Evolutionary conservation across 805 yeast species (phyloP).

Genomic region (Wickerhamomyces ciferrii): DNA sequence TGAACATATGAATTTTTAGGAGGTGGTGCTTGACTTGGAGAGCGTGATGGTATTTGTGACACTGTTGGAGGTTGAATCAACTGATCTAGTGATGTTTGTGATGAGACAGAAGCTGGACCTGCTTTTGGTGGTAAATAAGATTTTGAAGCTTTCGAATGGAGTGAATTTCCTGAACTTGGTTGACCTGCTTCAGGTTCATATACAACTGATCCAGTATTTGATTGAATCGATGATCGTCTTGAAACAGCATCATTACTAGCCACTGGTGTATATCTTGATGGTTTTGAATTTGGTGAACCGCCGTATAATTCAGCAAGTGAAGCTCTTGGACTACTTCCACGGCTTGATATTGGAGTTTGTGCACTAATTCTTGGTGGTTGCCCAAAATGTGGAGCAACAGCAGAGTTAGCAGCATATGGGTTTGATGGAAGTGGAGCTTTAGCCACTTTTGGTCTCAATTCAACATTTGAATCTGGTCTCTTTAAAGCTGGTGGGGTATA

Average conservation of each 20-base stretch:
- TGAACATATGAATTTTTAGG: not conserved
- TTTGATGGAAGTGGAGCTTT: not conserved
- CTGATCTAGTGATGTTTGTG: not conserved
- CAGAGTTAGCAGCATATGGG: not conserved
- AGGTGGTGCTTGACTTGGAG: not conserved
- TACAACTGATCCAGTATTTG: slow-evolving; percentile 6
- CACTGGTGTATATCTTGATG: slow-evolving; percentile 6
- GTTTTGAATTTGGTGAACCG: slow-evolving; percentile 11
- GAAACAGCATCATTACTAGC: slow-evolving; percentile 3
- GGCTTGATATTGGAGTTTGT: not conserved
- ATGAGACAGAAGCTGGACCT: not conserved
- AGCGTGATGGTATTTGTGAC: not conserved
- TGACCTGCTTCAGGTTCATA: slow-evolving; percentile 1
- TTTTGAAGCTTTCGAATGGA: not conserved
- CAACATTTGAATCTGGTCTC: not conserved
- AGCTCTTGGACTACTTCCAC: not conserved
- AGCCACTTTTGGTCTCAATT: not conserved
- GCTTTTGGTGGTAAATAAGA: not conserved
- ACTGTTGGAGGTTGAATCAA: not conserved
- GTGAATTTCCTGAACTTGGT: not conserved
- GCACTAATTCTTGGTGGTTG: not conserved
- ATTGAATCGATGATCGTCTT: slow-evolving; percentile 18
- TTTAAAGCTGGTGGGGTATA: not conserved
- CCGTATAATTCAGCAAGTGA: slow-evolving; percentile 1
- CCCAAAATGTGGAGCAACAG: not conserved